Base-by-base conservation (phyloP, 257 asterid genomes). In the Fraxinus cuspidata region DNA sequence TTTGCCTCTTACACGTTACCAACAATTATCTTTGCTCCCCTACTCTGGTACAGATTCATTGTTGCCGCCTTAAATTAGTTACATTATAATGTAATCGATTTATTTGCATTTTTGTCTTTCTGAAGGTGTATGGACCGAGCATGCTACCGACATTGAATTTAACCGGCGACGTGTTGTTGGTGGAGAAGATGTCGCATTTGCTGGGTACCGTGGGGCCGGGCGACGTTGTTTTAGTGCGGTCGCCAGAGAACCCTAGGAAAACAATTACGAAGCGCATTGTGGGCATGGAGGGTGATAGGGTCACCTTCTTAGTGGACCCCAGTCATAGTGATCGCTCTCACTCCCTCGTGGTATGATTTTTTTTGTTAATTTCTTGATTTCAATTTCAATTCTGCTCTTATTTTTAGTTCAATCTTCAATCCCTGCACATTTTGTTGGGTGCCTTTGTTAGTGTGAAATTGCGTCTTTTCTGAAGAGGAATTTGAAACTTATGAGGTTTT, bases 101-200 rank as follows among this genome's bases (percentile, higher is more conserved):
- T 23, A 23, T 72, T 74, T 23, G 31, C 31, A 27, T 83, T 13
- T 38, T 79, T 64, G 37, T 37, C 29, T 23, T 58, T 32, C 19
- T 74, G 69, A 49, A 94, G 98, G 98, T 89, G 31, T 90, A 89
- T 76, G 99, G 99, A 19, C 97, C 99, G 60, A 93, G 97, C 85
- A 94, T 95, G 99, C 88, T 95, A 1, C 99, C 99, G 44, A 91
- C 98, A 1, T 32, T 95, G 91, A 95, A 95, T 81, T 72, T 95
- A 75, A 88, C 98, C 28, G 99, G 99, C 60, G 99, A 95, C 80
- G 97, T 95, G 72, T 63, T 93, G 74, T 82, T 95, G 65, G 89
- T 87, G 2, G 99, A 95, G 63, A 94, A 90, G 83, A 78, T 95
- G 78, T 93, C 97, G 56, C 89, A 87, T 4, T 74, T 85, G 83